These are phyloP conservation scores for Colletotrichum navitas DNA, from an alignment of 2,329 filamentous ascomycete genomes.

Conservation along the genomic window DNA sequence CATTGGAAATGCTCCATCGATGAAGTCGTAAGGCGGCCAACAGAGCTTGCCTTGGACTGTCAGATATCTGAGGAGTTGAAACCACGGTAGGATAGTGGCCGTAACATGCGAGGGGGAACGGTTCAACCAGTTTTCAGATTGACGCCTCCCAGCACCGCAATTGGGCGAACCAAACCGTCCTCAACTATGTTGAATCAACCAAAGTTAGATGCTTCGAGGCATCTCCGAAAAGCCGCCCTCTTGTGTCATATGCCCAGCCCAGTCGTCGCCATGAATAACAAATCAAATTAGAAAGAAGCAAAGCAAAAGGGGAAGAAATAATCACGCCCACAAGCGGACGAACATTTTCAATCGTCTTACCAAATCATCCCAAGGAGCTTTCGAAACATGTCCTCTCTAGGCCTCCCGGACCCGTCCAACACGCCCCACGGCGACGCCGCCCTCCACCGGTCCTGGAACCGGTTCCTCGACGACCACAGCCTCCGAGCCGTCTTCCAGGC, in stretches of 20 bases:
- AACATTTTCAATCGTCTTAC: background rate
- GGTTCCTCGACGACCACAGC: background rate
- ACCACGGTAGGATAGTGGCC: background rate
- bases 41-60: background rate
- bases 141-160: background rate
- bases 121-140: background rate
- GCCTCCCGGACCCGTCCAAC: slow-evolving; percentile 8
- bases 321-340: background rate
- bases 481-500: background rate
- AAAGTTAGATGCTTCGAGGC: background rate
- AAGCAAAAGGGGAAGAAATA: background rate
- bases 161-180: background rate
- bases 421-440: background rate
- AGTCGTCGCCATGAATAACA: background rate
- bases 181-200: background rate
- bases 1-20: background rate
- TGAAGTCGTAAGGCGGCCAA: too few relatives aligned
- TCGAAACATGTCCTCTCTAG: slow-evolving; percentile 12
- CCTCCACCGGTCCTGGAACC: slow-evolving; percentile 13
- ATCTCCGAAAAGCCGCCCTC: background rate
- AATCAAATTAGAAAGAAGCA: too few relatives aligned
- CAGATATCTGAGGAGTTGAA: background rate
- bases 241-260: background rate
- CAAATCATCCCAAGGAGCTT: background rate
- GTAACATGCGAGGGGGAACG: background rate